Conservation (phyloP, 805 yeast species). For the Metschnikowia borealis region DNA sequence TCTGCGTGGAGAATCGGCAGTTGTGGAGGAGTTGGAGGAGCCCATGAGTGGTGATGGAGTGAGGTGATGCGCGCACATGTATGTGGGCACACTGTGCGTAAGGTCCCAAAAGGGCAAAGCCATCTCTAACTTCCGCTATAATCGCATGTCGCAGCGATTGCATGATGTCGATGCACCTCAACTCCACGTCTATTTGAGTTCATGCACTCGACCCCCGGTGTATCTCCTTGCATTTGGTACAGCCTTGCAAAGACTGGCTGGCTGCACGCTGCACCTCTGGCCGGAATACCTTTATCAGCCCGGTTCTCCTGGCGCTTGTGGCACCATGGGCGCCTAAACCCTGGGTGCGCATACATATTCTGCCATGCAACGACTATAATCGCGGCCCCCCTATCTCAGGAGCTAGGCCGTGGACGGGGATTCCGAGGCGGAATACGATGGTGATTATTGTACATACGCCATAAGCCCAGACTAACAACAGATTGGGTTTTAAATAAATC, state of each 20-base stretch:
- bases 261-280: no score
- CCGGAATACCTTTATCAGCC: not conserved
- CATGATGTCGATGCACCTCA: not conserved
- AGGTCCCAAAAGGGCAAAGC: not conserved
- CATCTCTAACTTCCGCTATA: not conserved
- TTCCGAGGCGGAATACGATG: not conserved
- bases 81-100: not conserved
- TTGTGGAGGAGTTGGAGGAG: not conserved
- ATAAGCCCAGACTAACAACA: no score
- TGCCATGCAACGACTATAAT: not conserved
- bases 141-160: not conserved
- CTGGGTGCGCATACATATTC: not conserved
- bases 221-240: not conserved
- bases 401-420: not conserved
- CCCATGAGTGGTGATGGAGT: not conserved
- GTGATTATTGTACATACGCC: no score
- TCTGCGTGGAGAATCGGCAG: not conserved
- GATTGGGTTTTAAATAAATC: no score
- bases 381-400: not conserved
- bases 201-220: not conserved
- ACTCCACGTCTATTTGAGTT: not conserved
- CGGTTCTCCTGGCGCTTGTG: not conserved
- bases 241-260: not conserved
- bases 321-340: not conserved
- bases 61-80: conserved; percentile 2